Conservation (phyloP, 1,284 basidiomycete genomes). For the Waitea zeae region DNA sequence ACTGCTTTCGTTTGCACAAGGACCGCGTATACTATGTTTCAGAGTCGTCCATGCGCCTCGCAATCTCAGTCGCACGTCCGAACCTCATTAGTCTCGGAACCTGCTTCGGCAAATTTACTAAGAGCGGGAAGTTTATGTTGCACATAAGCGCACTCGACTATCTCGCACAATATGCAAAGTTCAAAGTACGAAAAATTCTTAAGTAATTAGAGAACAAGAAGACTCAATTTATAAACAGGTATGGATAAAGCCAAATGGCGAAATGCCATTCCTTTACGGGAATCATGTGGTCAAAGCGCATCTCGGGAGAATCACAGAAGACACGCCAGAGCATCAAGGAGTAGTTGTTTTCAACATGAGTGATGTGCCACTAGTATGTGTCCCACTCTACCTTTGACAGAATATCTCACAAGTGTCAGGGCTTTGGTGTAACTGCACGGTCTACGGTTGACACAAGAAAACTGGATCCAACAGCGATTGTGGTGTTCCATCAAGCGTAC, state of each 20-base stretch:
- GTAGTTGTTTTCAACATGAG: slow-evolving; percentile 95
- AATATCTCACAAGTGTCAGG: slow-evolving; percentile 26
- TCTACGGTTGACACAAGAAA: slow-evolving; percentile 95
- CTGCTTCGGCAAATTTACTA: slow-evolving; percentile 96
- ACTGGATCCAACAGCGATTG: slow-evolving; percentile 93
- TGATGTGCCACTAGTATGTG: slow-evolving; percentile 75
- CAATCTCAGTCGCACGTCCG: slow-evolving; percentile 81
- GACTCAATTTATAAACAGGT: slow-evolving; percentile 33
- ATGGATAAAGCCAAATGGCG: slow-evolving; percentile 99
- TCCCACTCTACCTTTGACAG: slow-evolving; percentile 4
- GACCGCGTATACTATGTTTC: slow-evolving; percentile 92
- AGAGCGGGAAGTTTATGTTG: slow-evolving; percentile 95
- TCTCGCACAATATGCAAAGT: slow-evolving; percentile 92
- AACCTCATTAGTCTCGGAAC: slow-evolving; percentile 91
- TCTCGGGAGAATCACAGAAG: slow-evolving; percentile 96
- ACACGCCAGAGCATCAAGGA: slow-evolving; percentile 97
- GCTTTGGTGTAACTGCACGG: slow-evolving; percentile 94
- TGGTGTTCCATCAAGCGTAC: slow-evolving; percentile 97
- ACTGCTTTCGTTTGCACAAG: slow-evolving; percentile 84
- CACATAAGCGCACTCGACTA: slow-evolving; percentile 91
- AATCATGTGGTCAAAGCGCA: slow-evolving; percentile 99
- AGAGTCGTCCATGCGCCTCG: slow-evolving; percentile 83
- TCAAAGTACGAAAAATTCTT: slow-evolving; percentile 75
- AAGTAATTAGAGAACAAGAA: slow-evolving; percentile 1
- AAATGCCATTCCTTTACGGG: slow-evolving; percentile 98